Percentiles rank a stretch among this genome's conserved stretches.
phyloP scores from a whole-genome alignment of 106 monocot genomes.

The Chionographis japonica region DNA sequence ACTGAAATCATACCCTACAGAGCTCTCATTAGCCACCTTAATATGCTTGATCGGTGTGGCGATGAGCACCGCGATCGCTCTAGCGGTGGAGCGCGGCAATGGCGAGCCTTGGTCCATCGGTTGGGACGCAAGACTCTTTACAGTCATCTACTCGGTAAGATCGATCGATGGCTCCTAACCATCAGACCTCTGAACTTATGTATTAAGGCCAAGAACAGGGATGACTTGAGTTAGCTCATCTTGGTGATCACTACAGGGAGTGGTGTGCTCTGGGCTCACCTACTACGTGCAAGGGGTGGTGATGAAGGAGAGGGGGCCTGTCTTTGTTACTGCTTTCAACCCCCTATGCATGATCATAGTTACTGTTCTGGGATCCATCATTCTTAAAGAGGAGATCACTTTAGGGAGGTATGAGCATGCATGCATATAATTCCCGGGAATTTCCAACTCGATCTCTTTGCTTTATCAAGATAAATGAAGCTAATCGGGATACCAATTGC shows the following conservation, averaged over 20 bases:
- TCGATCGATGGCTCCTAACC: not conserved
- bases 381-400: conserved; percentile 57
- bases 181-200: no score
- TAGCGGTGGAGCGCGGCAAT: conserved; percentile 23
- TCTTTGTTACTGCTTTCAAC: conserved; percentile 72
- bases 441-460: not conserved
- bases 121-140: conserved; percentile 42
- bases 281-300: conserved; percentile 66
- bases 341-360: conserved; percentile 65
- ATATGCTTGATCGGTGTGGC: conserved; percentile 46
- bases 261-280: conserved; percentile 60
- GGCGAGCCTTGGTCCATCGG: conserved; percentile 43
- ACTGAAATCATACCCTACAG: conserved; percentile 43
- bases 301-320: conserved; percentile 70
- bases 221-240: not conserved
- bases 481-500: not conserved
- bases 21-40: conserved; percentile 48
- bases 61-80: conserved; percentile 23
- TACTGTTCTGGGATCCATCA: conserved; percentile 46
- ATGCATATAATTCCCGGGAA: no score
- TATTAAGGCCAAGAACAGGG: no score
- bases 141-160: conserved; percentile 63
- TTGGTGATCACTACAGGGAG: conserved; percentile 25
- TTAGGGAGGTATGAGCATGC: conserved; percentile 35
- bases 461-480: not conserved